Percentiles rank a stretch among this genome's conserved stretches.
These are phyloP conservation scores for Komagataella ulmi DNA, from an alignment of 805 yeast species.

Conservation along the genomic window DNA sequence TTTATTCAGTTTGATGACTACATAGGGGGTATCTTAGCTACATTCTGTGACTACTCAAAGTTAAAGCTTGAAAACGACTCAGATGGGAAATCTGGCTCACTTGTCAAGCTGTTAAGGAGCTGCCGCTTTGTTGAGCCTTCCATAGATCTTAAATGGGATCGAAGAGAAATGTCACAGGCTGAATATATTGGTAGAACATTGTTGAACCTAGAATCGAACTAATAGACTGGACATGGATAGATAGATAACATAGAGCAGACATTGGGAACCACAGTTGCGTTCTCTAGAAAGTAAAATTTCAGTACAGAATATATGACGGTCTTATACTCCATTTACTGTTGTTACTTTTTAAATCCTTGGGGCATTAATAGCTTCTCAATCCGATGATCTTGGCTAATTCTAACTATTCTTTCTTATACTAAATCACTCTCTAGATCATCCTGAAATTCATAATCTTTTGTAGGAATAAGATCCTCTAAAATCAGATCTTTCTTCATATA, in stretches of 20 bases:
- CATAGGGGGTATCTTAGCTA: conserved; percentile 20
- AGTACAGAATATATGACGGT: no score
- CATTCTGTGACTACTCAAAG: conserved; percentile 24
- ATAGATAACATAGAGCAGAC: not conserved
- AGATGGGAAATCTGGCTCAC: not conserved
- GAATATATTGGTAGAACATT: not conserved
- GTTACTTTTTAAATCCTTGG: not conserved
- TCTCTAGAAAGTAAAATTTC: no score
- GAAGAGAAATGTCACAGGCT: not conserved
- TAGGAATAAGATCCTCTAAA: conserved; percentile 49
- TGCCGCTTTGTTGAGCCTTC: not conserved
- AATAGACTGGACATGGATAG: not conserved
- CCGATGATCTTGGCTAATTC: not conserved
- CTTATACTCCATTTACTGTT: not conserved
- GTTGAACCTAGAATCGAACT: not conserved
- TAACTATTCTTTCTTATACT: conserved; percentile 16
- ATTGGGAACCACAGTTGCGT: no score
- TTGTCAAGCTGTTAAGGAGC: not conserved
- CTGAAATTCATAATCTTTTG: conserved; percentile 27
- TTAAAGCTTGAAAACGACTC: conserved; percentile 7
- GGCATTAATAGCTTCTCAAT: not conserved
- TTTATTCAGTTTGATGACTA: conserved; percentile 17
- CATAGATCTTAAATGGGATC: not conserved
- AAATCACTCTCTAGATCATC: conserved; percentile 46
- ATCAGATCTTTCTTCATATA: conserved; percentile 71